phyloP scores from a whole-genome alignment of 805 yeast species.

The Ogataea trehalophila region DNA sequence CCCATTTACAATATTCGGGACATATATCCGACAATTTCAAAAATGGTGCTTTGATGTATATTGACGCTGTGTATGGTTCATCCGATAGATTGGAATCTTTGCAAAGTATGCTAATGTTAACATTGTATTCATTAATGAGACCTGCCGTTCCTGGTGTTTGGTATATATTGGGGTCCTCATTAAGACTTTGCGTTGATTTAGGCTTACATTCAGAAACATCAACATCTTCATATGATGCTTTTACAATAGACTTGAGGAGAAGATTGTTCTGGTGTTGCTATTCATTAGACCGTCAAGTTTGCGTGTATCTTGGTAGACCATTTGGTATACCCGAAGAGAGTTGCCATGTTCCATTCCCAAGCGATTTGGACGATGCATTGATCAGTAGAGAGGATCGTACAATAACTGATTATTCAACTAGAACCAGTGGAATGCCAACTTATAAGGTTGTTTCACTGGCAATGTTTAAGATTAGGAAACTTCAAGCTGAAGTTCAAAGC shows the following conservation, averaged over 20 bases:
- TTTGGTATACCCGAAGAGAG: constrained; percentile 83
- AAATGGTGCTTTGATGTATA: constrained; percentile 55
- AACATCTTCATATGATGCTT: constrained; percentile 41
- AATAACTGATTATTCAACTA: constrained; percentile 35
- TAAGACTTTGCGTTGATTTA: constrained; percentile 75
- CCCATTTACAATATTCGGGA: constrained; percentile 62
- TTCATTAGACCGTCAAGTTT: constrained; percentile 77
- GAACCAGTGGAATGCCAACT: constrained; percentile 36
- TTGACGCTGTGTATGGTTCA: constrained; percentile 53
- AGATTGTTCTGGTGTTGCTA: constrained; percentile 88
- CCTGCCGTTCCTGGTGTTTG: constrained; percentile 92
- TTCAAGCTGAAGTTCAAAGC: constrained; percentile 75
- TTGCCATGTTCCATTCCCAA: constrained; percentile 67
- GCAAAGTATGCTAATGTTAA: constrained; percentile 64
- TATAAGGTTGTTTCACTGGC: constrained; percentile 65
- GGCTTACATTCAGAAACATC: constrained; percentile 72
- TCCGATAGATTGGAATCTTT: constrained; percentile 63
- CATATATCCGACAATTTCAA: constrained; percentile 67
- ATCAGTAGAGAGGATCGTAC: constrained; percentile 33
- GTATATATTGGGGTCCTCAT: constrained; percentile 79
- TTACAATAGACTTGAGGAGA: constrained; percentile 62
- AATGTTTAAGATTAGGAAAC: constrained; percentile 62
- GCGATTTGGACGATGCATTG: constrained; percentile 66
- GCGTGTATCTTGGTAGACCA: constrained; percentile 83
- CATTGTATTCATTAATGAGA: constrained; percentile 76